These are phyloP conservation scores for Amanita exitialis DNA, from an alignment of 768 basidiomycete species.

Conservation along the genomic window DNA sequence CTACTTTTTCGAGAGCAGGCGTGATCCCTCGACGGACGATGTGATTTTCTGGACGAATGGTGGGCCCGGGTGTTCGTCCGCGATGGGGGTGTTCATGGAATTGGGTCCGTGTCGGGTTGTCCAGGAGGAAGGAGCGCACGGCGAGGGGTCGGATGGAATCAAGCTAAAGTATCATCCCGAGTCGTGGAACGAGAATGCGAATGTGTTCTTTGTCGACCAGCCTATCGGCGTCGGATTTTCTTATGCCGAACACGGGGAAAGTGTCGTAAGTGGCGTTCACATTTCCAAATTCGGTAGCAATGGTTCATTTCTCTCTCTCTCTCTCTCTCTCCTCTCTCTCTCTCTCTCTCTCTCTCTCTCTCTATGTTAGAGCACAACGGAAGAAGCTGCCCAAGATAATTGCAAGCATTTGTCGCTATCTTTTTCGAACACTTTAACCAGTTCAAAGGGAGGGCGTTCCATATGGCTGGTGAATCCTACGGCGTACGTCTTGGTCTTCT, in stretches of 20 bases:
- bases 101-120: conserved; percentile 62
- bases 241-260: conserved; percentile 54
- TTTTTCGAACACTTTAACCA: conserved; percentile 68
- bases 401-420: conserved; percentile 57
- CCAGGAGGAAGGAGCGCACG: conserved; percentile 2
- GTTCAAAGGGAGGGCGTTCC: conserved; percentile 59
- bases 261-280: conserved; percentile 30
- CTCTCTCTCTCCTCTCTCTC: too few relatives aligned
- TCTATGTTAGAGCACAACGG: conserved; percentile 36
- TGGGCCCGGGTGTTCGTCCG: conserved; percentile 30
- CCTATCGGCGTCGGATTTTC: conserved; percentile 55
- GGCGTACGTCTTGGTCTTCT: conserved; percentile 37
- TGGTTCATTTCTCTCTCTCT: neutral
- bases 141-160: conserved; percentile 25
- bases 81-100: conserved; percentile 66
- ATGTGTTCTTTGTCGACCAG: conserved; percentile 55
- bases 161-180: conserved; percentile 42
- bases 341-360: too few relatives aligned
- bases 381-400: conserved; percentile 64
- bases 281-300: neutral
- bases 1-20: conserved; percentile 71
- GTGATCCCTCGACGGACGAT: conserved; percentile 47
- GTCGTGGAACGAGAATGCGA: conserved; percentile 61
- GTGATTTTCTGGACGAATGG: conserved; percentile 46
- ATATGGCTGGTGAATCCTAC: conserved; percentile 70